These are phyloP conservation scores for Amanita rimosa DNA, from an alignment of 768 basidiomycete species.

Conservation along the genomic window DNA sequence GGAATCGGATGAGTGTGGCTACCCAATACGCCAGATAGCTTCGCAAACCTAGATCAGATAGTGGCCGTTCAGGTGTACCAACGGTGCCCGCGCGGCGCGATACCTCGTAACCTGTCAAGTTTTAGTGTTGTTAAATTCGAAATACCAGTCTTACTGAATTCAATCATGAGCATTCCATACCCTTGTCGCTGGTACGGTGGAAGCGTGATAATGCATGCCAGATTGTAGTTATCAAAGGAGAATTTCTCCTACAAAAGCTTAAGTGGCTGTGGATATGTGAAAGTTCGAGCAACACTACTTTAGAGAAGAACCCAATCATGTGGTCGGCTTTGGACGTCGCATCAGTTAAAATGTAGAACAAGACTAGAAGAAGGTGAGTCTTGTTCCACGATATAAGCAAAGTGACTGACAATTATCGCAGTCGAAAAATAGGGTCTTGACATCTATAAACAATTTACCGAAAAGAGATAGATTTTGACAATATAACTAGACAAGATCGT, in stretches of 20 bases:
- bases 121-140: not conserved
- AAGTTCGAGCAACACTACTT: slow-evolving; percentile 22
- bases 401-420: slow-evolving; percentile 63
- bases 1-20: slow-evolving; percentile 72
- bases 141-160: slow-evolving; percentile 71
- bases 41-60: slow-evolving; percentile 86
- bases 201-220: slow-evolving; percentile 92
- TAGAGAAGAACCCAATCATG: slow-evolving; percentile 65
- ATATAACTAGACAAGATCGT: slow-evolving; percentile 51
- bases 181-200: slow-evolving; percentile 88
- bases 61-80: slow-evolving; percentile 89
- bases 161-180: slow-evolving; percentile 93
- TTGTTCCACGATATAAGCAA: not conserved
- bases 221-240: slow-evolving; percentile 94
- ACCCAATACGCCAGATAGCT: slow-evolving; percentile 90
- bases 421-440: slow-evolving; percentile 92
- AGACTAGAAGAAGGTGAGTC: slow-evolving; percentile 32
- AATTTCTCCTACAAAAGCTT: slow-evolving; percentile 62
- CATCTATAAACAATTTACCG: slow-evolving; percentile 97
- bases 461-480: slow-evolving; percentile 95
- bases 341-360: slow-evolving; percentile 90
- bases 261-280: not conserved
- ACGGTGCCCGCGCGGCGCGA: slow-evolving; percentile 69
- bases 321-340: slow-evolving; percentile 70
- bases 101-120: slow-evolving; percentile 73